A percentile compares a stretch with the other conserved stretches of the same genome.
These are phyloP conservation scores for Neonectria sp. DNA, from an alignment of 2,329 filamentous ascomycete genomes.

Conservation along the genomic window DNA sequence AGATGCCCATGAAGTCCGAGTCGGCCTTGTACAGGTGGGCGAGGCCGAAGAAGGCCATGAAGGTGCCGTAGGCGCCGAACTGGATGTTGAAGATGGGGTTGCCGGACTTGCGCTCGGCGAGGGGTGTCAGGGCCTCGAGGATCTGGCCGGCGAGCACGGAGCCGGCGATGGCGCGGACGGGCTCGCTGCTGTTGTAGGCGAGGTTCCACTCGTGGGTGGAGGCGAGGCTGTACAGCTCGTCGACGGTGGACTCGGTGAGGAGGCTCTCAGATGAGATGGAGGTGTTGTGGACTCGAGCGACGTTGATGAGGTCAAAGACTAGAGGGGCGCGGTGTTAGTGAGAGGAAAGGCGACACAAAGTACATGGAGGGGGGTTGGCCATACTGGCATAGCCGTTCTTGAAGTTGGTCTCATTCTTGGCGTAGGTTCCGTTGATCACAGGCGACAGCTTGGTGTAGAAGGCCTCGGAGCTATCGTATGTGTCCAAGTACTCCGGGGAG, in stretches of 20 bases:
- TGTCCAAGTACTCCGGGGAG: constrained; percentile 61
- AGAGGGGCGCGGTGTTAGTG: constrained; percentile 18
- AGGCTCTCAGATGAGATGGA: constrained; percentile 72
- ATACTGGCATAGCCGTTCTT: constrained; percentile 75
- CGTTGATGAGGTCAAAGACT: constrained; percentile 75
- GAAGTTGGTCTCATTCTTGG: constrained; percentile 62
- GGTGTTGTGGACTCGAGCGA: constrained; percentile 72
- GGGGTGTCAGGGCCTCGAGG: constrained; percentile 66
- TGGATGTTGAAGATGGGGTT: constrained; percentile 65
- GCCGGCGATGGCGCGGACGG: constrained; percentile 71
- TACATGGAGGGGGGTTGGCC: constrained; percentile 59
- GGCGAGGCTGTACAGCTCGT: constrained; percentile 80
- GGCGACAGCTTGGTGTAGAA: constrained; percentile 72
- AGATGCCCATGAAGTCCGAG: constrained; percentile 79
- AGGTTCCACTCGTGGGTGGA: constrained; percentile 86
- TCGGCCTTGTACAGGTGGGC: constrained; percentile 66
- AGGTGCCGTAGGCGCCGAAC: constrained; percentile 74
- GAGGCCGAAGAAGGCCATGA: constrained; percentile 76
- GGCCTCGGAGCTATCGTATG: constrained; percentile 67
- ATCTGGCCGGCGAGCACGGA: constrained; percentile 71
- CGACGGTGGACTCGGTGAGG: constrained; percentile 71
- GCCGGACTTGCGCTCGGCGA: constrained; percentile 59
- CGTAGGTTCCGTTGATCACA: constrained; percentile 68
- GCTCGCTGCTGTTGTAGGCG: constrained; percentile 84
- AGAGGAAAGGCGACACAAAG: background rate